phyloP scores from a whole-genome alignment of 768 basidiomycete species.

The Sarcodon aspratus region DNA sequence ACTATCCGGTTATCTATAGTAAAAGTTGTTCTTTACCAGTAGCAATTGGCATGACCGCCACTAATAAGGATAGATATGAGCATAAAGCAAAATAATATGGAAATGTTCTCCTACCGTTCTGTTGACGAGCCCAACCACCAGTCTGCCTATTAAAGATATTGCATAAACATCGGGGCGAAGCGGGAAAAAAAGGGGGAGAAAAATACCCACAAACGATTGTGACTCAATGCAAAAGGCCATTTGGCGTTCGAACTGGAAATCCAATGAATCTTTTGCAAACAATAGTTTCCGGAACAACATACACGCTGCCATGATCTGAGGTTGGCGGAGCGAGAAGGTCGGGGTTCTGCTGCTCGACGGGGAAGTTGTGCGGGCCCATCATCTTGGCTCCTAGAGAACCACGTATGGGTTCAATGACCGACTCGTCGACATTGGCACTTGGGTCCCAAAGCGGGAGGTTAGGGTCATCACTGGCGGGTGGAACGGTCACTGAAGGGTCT shows the following conservation, averaged over 20 bases:
- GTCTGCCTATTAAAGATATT: constrained; percentile 15
- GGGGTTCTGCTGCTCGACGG: constrained; percentile 44
- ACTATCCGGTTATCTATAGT: neutral
- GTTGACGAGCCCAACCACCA: constrained; percentile 59
- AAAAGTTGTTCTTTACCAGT: constrained; percentile 9
- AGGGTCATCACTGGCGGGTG: constrained; percentile 15
- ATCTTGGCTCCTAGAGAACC: constrained; percentile 31
- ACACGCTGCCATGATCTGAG: constrained; percentile 47
- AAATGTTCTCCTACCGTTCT: constrained; percentile 31
- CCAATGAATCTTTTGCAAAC: neutral
- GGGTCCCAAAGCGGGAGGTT: constrained; percentile 13
- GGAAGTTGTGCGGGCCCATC: constrained; percentile 46
- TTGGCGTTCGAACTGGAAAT: constrained; percentile 34
- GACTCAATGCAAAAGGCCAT: constrained; percentile 54
- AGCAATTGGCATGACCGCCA: constrained; percentile 27
- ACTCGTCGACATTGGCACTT: constrained; percentile 14
- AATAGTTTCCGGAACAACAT: constrained; percentile 5
- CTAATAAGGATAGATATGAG: constrained; percentile 18
- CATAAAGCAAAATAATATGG: neutral
- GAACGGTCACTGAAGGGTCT: constrained; percentile 9
- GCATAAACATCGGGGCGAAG: too few species aligned
- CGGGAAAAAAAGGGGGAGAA: too few species aligned
- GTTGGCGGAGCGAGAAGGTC: constrained; percentile 48
- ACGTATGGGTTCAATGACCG: constrained; percentile 26
- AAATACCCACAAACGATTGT: constrained; percentile 30